Evolutionary conservation across 345 rosid species (phyloP), one percentile per base, ranked within the genome.

Genomic region (Brassica rapa): DNA sequence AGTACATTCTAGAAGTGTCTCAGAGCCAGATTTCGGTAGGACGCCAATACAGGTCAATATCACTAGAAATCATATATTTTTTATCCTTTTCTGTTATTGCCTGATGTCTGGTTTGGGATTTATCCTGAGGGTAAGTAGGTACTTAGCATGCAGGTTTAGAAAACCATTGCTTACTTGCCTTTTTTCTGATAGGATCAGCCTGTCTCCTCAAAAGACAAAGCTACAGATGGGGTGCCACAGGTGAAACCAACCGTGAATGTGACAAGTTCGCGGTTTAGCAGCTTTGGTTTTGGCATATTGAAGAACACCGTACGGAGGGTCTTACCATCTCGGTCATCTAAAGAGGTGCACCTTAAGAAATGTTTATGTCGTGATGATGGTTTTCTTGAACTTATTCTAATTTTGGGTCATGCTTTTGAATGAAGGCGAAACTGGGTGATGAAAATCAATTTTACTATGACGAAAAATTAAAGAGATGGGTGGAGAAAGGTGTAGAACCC

Each of bases 381-480:
- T 61, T 77, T 66, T 41, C 41, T 43, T 75, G 75, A 63, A 64
- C 35, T 23, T 74, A 41, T 62, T 56, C 75, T 80, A 68, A 75
- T 68, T 83, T 64, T 80, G 60, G 9, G 25, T 79, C 71, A 27
- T 74, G 37, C 56, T 66, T 39, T 76, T 78, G 74, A 21, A 62
- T 86, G 82, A 82, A 96, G 99, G 99, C 99, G 63, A 96, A 96
- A 82, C 72, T 96, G 85, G 99, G 99, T 10, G 95, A 86, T 23
- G 88, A 75, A 79, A 96, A 96, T 82, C 90, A 89, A 77, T 96
- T 96, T 77, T 89, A 93, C 61, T 96, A 88, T 57, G 98, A 96
- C 60, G 98, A 91, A 74, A 93, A 93, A 69, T 93, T 89, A 24
- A 96, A 93, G 88, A 89, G 94, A 88, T 93, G 99, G 99, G 93